Percentiles rank a stretch among this genome's conserved stretches.
Conservation (phyloP, 306 rosid genomes). For the Prunus mira region DNA sequence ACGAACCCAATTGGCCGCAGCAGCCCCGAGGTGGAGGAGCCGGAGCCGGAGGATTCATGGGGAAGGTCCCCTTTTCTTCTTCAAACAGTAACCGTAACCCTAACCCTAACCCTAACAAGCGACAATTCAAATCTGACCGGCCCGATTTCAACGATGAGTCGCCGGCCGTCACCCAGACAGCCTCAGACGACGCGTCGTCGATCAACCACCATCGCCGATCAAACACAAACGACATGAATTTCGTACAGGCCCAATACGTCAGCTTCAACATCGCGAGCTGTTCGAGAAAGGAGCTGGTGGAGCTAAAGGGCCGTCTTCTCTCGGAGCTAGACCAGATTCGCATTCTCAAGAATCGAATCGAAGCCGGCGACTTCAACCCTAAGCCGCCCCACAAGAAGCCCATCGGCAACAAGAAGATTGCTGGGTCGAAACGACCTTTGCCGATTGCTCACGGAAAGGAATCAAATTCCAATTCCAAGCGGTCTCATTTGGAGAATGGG, state of each 20-base stretch:
- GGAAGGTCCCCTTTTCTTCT: conserved; percentile 58
- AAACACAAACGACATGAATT: conserved; percentile 5
- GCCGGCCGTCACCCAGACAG: conserved; percentile 52
- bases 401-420: conserved; percentile 37
- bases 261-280: conserved; percentile 51
- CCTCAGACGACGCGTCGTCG: conserved; percentile 82
- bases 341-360: conserved; percentile 52
- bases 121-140: conserved; percentile 30
- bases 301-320: conserved; percentile 49
- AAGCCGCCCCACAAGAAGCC: conserved; percentile 46
- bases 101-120: conserved; percentile 51
- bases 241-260: conserved; percentile 40
- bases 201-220: conserved; percentile 60
- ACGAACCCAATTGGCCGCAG: conserved; percentile 69
- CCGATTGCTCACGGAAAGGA: conserved; percentile 38
- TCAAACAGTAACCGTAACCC: conserved; percentile 64
- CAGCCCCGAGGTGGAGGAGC: conserved; percentile 62
- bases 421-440: conserved; percentile 65
- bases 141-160: conserved; percentile 31
- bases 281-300: conserved; percentile 64
- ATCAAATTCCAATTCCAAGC: conserved; percentile 33
- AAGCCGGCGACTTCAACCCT: conserved; percentile 39
- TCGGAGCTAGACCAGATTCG: conserved; percentile 80
- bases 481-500: conserved; percentile 48
- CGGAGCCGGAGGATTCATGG: conserved; percentile 74